Percentiles rank a stretch among this genome's conserved stretches.
These are phyloP conservation scores for Lagenidium sp. DNA, from an alignment of 352 stramenopile species.

Conservation along the genomic window DNA sequence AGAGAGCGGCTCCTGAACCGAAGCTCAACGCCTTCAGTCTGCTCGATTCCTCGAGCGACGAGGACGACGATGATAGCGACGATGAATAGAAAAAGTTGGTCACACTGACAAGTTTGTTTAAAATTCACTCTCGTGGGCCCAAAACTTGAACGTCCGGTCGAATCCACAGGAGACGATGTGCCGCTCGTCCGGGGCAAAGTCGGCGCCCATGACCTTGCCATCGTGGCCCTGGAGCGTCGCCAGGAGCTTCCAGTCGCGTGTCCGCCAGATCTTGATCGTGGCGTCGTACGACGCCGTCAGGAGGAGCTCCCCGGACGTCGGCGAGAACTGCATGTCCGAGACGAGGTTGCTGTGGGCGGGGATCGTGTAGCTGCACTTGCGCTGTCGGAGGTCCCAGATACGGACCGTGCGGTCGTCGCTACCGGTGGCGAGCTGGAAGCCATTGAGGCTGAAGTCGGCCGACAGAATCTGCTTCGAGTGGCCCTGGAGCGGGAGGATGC, in stretches of 20 bases:
- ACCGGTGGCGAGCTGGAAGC: slow-evolving; percentile 89
- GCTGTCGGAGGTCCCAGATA: slow-evolving; percentile 94
- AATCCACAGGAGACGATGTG: slow-evolving; percentile 87
- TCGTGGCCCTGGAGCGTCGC: slow-evolving; percentile 88
- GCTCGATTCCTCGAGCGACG: slow-evolving; percentile 16
- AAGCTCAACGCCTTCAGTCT: slow-evolving; percentile 17
- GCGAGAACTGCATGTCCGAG: slow-evolving; percentile 87
- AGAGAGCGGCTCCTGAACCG: background rate
- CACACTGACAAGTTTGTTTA: slow-evolving; percentile 18
- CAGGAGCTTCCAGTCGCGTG: slow-evolving; percentile 91
- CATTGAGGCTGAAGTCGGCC: slow-evolving; percentile 91
- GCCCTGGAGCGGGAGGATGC: slow-evolving; percentile 82
- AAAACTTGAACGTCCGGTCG: slow-evolving; percentile 91
- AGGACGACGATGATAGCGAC: slow-evolving; percentile 10
- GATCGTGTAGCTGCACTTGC: slow-evolving; percentile 88
- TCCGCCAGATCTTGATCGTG: slow-evolving; percentile 91
- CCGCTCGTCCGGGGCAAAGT: slow-evolving; percentile 86
- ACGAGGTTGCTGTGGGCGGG: slow-evolving; percentile 94
- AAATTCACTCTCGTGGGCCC: slow-evolving; percentile 87
- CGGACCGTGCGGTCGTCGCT: slow-evolving; percentile 95
- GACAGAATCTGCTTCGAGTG: slow-evolving; percentile 95
- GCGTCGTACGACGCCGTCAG: slow-evolving; percentile 92
- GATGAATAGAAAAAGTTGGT: slow-evolving; percentile 5
- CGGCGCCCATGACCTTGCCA: slow-evolving; percentile 92
- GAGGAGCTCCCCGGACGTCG: slow-evolving; percentile 78